These are phyloP conservation scores for Ambrosiella cleistominuta DNA, from an alignment of 2,329 filamentous ascomycete genomes.

Conservation along the genomic window DNA sequence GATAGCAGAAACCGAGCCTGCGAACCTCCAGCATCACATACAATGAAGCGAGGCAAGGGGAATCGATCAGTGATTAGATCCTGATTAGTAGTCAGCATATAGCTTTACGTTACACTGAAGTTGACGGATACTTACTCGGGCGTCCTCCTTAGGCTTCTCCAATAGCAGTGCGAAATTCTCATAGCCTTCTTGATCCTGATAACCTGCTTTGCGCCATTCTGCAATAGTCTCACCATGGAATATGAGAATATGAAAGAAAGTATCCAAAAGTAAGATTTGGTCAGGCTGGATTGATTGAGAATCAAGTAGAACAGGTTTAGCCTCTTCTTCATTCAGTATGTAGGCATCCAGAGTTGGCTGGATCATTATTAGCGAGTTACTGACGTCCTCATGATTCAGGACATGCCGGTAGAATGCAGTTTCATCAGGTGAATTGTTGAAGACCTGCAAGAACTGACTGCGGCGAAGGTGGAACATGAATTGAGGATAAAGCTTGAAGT, in stretches of 20 bases:
- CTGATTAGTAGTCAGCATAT: slow-evolving; percentile 27
- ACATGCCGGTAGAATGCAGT: slow-evolving; percentile 98
- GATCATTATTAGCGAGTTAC: slow-evolving; percentile 96
- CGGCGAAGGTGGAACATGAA: slow-evolving; percentile 99
- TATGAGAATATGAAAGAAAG: slow-evolving; percentile 98
- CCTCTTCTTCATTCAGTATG: slow-evolving; percentile 87
- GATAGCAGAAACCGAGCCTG: slow-evolving; percentile 93
- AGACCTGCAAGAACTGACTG: slow-evolving; percentile 95
- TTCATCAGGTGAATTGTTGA: slow-evolving; percentile 98
- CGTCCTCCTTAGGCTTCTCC: slow-evolving; percentile 91
- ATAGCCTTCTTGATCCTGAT: slow-evolving; percentile 95
- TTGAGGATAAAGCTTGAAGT: slow-evolving; percentile 95
- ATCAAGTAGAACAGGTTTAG: slow-evolving; percentile 83
- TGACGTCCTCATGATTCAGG: slow-evolving; percentile 89
- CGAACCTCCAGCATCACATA: slow-evolving; percentile 94
- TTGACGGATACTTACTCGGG: slow-evolving; percentile 46
- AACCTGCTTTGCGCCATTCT: slow-evolving; percentile 94
- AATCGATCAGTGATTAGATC: slow-evolving; percentile 95
- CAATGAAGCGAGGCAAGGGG: slow-evolving; percentile 94
- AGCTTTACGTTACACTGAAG: not conserved
- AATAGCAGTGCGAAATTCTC: slow-evolving; percentile 83
- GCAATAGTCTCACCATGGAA: slow-evolving; percentile 98
- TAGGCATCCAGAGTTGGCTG: slow-evolving; percentile 96
- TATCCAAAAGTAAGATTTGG: slow-evolving; percentile 85
- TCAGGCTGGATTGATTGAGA: slow-evolving; percentile 91